Conservation (phyloP, 2,329 filamentous ascomycete species). For the Colletotrichum camelliae region DNA sequence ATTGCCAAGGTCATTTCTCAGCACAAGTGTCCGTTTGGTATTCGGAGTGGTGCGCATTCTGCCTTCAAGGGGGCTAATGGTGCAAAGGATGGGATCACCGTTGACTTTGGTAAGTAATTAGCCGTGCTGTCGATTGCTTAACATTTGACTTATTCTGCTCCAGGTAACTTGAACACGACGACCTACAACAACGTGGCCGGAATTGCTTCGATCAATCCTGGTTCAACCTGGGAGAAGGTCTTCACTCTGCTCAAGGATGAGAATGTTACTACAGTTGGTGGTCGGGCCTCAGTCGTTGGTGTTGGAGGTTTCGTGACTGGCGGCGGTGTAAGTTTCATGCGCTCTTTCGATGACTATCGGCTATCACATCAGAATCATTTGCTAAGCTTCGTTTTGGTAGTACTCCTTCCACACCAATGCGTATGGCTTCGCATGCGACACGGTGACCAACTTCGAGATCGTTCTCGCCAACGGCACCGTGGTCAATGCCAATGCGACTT, state of each 20-base stretch:
- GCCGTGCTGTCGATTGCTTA: rapidly evolving
- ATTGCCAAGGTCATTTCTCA: slow-evolving; percentile 25
- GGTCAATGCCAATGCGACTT: slow-evolving; percentile 41
- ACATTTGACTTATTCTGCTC: background rate
- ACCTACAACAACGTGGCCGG: slow-evolving; percentile 31
- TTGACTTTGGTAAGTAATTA: slow-evolving; percentile 26
- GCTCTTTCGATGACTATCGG: no score
- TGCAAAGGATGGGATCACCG: slow-evolving; percentile 28
- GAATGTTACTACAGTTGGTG: slow-evolving; percentile 25
- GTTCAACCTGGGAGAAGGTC: slow-evolving; percentile 30
- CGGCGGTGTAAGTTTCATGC: slow-evolving; percentile 13
- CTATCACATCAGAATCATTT: rapidly evolving
- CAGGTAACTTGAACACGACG: slow-evolving; percentile 33
- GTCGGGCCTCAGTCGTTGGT: slow-evolving; percentile 27
- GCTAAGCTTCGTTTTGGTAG: background rate
- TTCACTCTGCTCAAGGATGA: slow-evolving; percentile 25
- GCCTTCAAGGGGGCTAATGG: slow-evolving; percentile 27
- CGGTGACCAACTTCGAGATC: slow-evolving; percentile 45
- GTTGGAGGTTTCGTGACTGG: slow-evolving; percentile 28
- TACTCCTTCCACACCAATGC: slow-evolving; percentile 34
- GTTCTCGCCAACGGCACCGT: slow-evolving; percentile 47
- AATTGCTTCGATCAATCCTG: slow-evolving; percentile 34
- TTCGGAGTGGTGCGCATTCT: slow-evolving; percentile 32
- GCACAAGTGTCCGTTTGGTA: slow-evolving; percentile 31
- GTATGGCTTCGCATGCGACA: slow-evolving; percentile 47